A percentile compares a stretch with the other conserved stretches of the same genome.
These are phyloP conservation scores for Melanogaster broomeanus DNA, from an alignment of 768 basidiomycete species.

Conservation along the genomic window DNA sequence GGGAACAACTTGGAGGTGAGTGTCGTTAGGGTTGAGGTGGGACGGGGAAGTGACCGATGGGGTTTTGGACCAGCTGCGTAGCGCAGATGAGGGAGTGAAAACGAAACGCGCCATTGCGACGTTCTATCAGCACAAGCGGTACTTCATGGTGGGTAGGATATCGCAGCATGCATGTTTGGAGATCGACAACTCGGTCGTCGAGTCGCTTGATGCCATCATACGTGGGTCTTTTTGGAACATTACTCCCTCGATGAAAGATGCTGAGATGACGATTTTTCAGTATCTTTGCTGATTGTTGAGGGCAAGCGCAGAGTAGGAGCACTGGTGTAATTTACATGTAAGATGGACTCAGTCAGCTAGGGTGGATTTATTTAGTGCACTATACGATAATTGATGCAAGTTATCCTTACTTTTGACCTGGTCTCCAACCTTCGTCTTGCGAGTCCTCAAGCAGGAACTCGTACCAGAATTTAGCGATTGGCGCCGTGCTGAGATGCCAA, in stretches of 20 bases:
- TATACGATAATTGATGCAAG: background rate
- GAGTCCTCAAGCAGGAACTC: constrained; percentile 78
- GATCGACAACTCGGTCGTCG: constrained; percentile 31
- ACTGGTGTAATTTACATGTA: constrained; percentile 5
- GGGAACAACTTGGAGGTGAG: constrained; percentile 13
- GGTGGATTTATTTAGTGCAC: constrained; percentile 8
- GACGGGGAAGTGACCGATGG: background rate
- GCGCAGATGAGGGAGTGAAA: constrained; percentile 25
- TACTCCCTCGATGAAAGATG: background rate
- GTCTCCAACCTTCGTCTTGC: constrained; percentile 66
- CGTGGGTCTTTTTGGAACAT: constrained; percentile 20
- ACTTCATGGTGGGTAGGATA: constrained; percentile 35
- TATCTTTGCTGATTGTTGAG: constrained; percentile 35
- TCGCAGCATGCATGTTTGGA: constrained; percentile 39
- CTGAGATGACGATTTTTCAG: constrained; percentile 16
- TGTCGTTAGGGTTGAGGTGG: background rate
- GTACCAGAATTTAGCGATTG: constrained; percentile 82
- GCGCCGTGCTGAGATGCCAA: constrained; percentile 88
- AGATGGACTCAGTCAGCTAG: constrained; percentile 14
- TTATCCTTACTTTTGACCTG: constrained; percentile 33
- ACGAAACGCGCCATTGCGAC: constrained; percentile 33
- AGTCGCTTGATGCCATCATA: constrained; percentile 38
- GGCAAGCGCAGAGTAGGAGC: constrained; percentile 23
- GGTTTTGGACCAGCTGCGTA: constrained; percentile 22
- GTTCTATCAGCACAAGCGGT: constrained; percentile 36